phyloP scores from a whole-genome alignment of 2,329 filamentous ascomycete species.

The Aspergillus vadensis region DNA sequence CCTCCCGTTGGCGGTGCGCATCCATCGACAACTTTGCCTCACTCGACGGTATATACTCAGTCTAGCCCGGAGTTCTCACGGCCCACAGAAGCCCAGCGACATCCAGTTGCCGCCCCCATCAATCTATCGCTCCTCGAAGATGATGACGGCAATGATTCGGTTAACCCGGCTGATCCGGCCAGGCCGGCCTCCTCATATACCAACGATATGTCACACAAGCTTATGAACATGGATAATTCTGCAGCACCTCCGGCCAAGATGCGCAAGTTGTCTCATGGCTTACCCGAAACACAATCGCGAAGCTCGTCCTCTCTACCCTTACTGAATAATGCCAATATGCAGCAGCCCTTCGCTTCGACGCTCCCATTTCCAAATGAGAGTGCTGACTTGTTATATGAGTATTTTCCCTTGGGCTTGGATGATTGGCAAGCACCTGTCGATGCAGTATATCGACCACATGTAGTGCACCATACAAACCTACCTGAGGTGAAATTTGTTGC shows the following conservation, averaged over 20 bases:
- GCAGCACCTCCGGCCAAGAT: conserved; percentile 39
- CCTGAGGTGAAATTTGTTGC: conserved; percentile 72
- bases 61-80: conserved; percentile 57
- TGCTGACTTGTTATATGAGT: conserved; percentile 86
- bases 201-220: conserved; percentile 32
- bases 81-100: conserved; percentile 40
- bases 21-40: conserved; percentile 26
- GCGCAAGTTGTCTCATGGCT: conserved; percentile 39
- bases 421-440: conserved; percentile 91
- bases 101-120: conserved; percentile 50
- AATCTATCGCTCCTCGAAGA: conserved; percentile 60
- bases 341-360: conserved; percentile 59
- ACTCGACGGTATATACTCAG: conserved; percentile 49
- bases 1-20: conserved; percentile 24
- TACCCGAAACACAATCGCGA: conserved; percentile 32
- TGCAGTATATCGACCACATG: conserved; percentile 86
- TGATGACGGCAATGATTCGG: conserved; percentile 53
- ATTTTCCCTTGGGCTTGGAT: conserved; percentile 87
- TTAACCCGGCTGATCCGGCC: conserved; percentile 25
- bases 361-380: conserved; percentile 60
- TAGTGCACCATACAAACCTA: conserved; percentile 81
- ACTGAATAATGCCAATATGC: conserved; percentile 35
- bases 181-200: conserved; percentile 24
- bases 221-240: conserved; percentile 31
- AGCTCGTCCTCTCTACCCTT: conserved; percentile 37